Conservation (phyloP, 2,329 filamentous ascomycete genomes). For the Grosmannia clavigera region DNA sequence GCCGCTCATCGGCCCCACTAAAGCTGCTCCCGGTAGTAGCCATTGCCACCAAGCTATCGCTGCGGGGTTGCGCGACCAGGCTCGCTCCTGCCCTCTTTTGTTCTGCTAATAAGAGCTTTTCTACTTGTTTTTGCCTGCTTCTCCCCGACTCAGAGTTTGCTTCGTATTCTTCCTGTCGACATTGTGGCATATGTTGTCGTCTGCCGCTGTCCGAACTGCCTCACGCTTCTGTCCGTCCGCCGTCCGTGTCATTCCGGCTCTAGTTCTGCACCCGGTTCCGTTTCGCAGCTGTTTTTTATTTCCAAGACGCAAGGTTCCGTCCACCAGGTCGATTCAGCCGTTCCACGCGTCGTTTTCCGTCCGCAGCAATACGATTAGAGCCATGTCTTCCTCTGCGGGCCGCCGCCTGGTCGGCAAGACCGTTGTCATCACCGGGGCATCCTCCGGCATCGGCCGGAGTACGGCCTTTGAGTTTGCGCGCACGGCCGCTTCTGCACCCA, state of each 20-base stretch:
- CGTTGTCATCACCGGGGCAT: constrained; percentile 81
- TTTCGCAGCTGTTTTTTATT: background rate
- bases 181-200: constrained; percentile 5
- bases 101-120: background rate
- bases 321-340: background rate
- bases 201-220: background rate
- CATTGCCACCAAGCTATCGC: background rate
- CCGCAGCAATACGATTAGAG: background rate
- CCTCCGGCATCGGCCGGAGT: constrained; percentile 75
- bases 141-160: background rate
- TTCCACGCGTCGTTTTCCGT: background rate
- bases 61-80: background rate
- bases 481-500: constrained; percentile 51
- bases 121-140: background rate
- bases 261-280: background rate
- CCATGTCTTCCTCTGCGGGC: constrained; percentile 25
- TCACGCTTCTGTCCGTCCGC: background rate
- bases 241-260: background rate
- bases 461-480: constrained; percentile 88
- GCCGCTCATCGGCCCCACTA: background rate
- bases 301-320: background rate
- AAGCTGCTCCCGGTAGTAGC: background rate
- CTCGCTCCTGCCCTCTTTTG: background rate
- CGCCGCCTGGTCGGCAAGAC: constrained; percentile 91
- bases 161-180: background rate